Base-by-base conservation (phyloP, 1,284 basidiomycete genomes). In the Entoloma clypeatum region DNA sequence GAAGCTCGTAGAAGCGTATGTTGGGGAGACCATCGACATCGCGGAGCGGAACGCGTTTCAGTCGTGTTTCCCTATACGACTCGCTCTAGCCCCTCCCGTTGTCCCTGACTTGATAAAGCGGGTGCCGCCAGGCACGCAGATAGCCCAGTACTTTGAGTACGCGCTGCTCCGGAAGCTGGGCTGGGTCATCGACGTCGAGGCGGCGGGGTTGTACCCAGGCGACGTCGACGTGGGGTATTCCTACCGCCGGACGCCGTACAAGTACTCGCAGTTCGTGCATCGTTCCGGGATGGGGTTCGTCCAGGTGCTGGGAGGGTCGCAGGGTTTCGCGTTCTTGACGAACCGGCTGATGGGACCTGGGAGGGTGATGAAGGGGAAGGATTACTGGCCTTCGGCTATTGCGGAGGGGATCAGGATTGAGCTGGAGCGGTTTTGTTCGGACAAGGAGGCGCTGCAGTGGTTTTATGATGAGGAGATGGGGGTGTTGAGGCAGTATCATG, bases 1-100 rank as follows among this genome's bases (percentile, higher is more conserved):
- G 41, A 90, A 85, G 53, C 78, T 98, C 7, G 89, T 98, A 34
- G 95, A 98, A 60, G 89, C 89, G 0, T 92, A 91, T 46, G 90
- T 94, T 18, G 81, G 82, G 28, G 88, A 92, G 58, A 91, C 91
- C 57, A 77, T 80, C 59, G 89, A 92, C 53, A 81, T 93, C 42
- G 75, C 78, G 21, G 74, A 79, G 19, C 82, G 82, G 52, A 94
- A 90, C 57, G 82, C 89, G 0, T 95, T 92, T 65, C 90, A 95
- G 49, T 88, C 87, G 1, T 90, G 89, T 53, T 90, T 83, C 58
- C 88, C 88, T 2, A 74, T 94, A 37, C 77, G 72, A 1, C 74
- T 92, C n/a, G 77, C 76, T 0, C 56, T 88, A 3, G 69, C 81
- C 0, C 87, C 89, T 4, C 91, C 91, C 0, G 55, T 74, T n/a